Evolutionary conservation across 2,329 filamentous ascomycete genomes (phyloP), one percentile per base, ranked within the genome.

Genomic region (Botrytis tulipae): DNA sequence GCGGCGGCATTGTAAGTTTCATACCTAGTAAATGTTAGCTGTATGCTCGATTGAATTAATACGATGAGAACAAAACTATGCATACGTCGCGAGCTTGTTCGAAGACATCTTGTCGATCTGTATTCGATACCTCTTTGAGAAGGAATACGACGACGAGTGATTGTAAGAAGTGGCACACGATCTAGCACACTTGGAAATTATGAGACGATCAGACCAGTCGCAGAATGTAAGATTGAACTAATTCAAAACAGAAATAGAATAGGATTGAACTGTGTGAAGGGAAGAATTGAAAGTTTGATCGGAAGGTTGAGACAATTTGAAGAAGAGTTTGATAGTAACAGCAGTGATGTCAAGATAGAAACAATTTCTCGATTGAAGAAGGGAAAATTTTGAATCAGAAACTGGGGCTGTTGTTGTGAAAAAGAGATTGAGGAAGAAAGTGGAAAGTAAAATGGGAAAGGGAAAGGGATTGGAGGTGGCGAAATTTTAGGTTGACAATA

Each of bases 1-100:
- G 20, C 40, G 18, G 70, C 70, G 8, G 70, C 70, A 25, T 32
- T 57, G 10, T 66, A 32, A 12, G 60, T 51, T 22, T 71, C 70
- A 14, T 65, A 71, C 10, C 70, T 71, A 40, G 40, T 18, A 25
- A 18, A 12, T 12, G 35, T 71, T 35, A 71, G 70, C 46, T 10
- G 4, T 29, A 22, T 40, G 10, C 5, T 68, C 46, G 20, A 57
- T 10, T 57, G 10, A 29, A 54, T 29, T 22, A 54, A n/a, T 22
- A 10, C 29, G 16, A 12, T 20, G 16, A 40, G 37, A 54, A 42
- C 8, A 10, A 40, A 42, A 54, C 0, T 40, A 32, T 68, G 46
- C 65, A 54, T 68, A 68, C 65, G 46, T 68, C 4, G 46, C 65
- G 35, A 68, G n/a, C 46, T 68, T 68, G 48, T 68, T 54, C 2